These are phyloP conservation scores for Malania oleifera DNA, from an alignment of 164 flowering plant genomes.

Conservation along the genomic window DNA sequence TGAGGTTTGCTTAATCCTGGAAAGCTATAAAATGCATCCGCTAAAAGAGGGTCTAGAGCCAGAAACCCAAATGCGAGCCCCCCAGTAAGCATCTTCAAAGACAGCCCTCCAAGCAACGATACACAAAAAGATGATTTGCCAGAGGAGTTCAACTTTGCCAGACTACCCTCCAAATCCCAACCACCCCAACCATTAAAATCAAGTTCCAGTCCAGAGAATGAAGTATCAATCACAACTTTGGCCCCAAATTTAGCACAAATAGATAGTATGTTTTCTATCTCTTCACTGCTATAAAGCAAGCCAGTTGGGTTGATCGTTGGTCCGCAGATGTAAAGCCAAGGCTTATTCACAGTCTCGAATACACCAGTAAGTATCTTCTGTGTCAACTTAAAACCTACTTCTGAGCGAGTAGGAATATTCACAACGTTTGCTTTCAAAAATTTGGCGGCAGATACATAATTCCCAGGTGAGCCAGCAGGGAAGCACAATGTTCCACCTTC, in stretches of 20 bases:
- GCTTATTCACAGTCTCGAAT: conserved; percentile 51
- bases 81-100: conserved; percentile 69
- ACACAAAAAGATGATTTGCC: conserved; percentile 43
- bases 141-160: conserved; percentile 37
- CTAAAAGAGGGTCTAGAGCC: conserved; percentile 46
- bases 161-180: conserved; percentile 61
- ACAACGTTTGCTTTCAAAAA: conserved; percentile 65
- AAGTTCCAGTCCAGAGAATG: conserved; percentile 83
- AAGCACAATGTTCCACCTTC: conserved; percentile 88
- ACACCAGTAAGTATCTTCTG: conserved; percentile 37
- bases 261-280: conserved; percentile 52
- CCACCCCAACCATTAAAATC: conserved; percentile 35
- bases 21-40: conserved; percentile 56
- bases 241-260: conserved; percentile 76
- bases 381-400: conserved; percentile 69
- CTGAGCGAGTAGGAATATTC: conserved; percentile 46
- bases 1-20: conserved; percentile 86
- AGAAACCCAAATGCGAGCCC: conserved; percentile 76
- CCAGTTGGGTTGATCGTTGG: conserved; percentile 92
- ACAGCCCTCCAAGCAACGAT: conserved; percentile 73
- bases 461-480: conserved; percentile 82
- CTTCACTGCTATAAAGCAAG: conserved; percentile 60
- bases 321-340: conserved; percentile 88
- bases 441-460: conserved; percentile 73
- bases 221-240: conserved; percentile 76